Conservation (phyloP, 192 early-diverging fungal species). For the Helicostylum pulchrum region DNA sequence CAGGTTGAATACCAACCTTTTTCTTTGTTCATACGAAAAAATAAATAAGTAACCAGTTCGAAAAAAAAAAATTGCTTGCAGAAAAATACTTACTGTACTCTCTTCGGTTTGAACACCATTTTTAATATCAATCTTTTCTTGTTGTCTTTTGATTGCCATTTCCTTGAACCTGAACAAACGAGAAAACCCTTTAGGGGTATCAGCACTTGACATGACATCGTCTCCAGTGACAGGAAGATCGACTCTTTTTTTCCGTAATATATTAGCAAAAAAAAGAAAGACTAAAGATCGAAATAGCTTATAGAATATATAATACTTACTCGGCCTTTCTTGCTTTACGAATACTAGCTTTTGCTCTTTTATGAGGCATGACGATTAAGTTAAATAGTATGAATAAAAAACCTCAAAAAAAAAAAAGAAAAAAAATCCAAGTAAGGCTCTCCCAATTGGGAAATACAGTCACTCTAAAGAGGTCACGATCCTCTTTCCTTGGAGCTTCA, state of each 20-base stretch:
- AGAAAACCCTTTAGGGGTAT: constrained; percentile 43
- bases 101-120: constrained; percentile 11
- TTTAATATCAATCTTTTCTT: constrained; percentile 16
- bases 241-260: constrained; percentile 1
- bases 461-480: too few relatives aligned
- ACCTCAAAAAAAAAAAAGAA: neutral
- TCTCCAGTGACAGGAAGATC: constrained; percentile 39
- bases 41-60: neutral
- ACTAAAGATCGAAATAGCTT: neutral
- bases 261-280: neutral
- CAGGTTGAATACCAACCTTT: constrained; percentile 32
- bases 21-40: constrained; percentile 4
- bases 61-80: neutral
- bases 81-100: constrained; percentile 5
- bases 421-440: neutral
- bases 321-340: constrained; percentile 23
- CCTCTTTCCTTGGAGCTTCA: too few relatives aligned
- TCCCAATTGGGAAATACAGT: neutral
- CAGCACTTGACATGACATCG: constrained; percentile 11
- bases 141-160: constrained; percentile 19
- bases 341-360: constrained; percentile 31
- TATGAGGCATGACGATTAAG: constrained; percentile 22
- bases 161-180: constrained; percentile 42
- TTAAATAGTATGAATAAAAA: neutral
- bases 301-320: neutral